These are phyloP conservation scores for Penicillium coffeae DNA, from an alignment of 495 filamentous ascomycete species.

Conservation along the genomic window DNA sequence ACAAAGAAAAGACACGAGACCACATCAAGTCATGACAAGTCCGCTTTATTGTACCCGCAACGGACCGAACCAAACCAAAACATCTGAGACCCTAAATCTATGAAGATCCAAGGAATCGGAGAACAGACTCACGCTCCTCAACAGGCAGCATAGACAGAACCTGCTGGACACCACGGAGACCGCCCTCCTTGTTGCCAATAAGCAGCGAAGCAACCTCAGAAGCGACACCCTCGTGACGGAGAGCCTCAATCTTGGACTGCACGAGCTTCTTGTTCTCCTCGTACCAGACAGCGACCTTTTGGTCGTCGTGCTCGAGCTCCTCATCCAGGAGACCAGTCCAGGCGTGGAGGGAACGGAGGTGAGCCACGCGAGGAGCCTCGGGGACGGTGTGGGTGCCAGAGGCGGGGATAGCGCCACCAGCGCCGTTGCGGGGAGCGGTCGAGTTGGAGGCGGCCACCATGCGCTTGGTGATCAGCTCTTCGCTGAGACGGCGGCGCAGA, in stretches of 20 bases:
- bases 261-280: conserved; percentile 89
- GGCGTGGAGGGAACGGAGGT: conserved; percentile 66
- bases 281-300: conserved; percentile 89
- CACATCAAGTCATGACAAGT: neutral
- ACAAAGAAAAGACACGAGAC: conserved; percentile 5
- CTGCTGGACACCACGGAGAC: conserved; percentile 82
- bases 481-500: conserved; percentile 91
- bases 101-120: conserved; percentile 61
- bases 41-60: neutral
- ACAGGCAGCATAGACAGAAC: conserved; percentile 81
- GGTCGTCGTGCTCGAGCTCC: conserved; percentile 70
- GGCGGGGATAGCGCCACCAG: conserved; percentile 31
- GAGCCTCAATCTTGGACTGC: conserved; percentile 68
- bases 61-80: neutral
- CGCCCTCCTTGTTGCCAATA: conserved; percentile 68
- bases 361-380: conserved; percentile 51
- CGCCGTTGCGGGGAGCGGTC: conserved; percentile 26
- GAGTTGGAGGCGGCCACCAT: conserved; percentile 56
- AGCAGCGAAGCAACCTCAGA: conserved; percentile 75
- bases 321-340: conserved; percentile 68
- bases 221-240: conserved; percentile 74
- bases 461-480: conserved; percentile 90
- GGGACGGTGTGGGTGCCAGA: conserved; percentile 23
- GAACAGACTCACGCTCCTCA: conserved; percentile 77
- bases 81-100: conserved; percentile 27